phyloP scores from a whole-genome alignment of 2,329 filamentous ascomycete species.

The Incumbomyces lentus region DNA sequence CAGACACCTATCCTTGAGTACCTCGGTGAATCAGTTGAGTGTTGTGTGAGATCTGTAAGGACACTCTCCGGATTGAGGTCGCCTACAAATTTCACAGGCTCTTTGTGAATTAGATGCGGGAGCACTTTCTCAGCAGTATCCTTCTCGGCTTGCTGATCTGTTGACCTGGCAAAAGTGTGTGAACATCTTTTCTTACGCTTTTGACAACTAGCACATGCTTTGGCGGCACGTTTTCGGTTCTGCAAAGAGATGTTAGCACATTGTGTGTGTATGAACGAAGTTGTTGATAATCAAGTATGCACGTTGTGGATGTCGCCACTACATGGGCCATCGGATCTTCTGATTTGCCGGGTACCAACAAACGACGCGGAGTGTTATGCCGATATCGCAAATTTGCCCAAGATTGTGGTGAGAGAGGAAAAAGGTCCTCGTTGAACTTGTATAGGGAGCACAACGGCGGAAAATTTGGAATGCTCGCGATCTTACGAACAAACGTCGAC shows the following conservation, averaged over 20 bases:
- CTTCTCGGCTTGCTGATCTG: slow-evolving; percentile 18
- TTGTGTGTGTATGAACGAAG: no score
- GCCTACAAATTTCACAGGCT: slow-evolving; percentile 28
- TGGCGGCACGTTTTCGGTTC: slow-evolving; percentile 20
- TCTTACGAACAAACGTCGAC: no score
- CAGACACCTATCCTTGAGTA: slow-evolving; percentile 20
- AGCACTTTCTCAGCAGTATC: slow-evolving; percentile 17
- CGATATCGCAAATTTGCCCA: no score
- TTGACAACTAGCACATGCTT: slow-evolving; percentile 18
- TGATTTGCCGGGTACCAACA: no score
- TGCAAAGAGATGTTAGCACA: background rate
- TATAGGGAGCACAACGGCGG: background rate
- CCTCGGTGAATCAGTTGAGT: slow-evolving; percentile 12
- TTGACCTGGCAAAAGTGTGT: slow-evolving; percentile 19
- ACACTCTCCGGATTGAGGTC: slow-evolving; percentile 33
- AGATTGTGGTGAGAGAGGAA: no score
- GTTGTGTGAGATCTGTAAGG: slow-evolving; percentile 22
- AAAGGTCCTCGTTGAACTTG: background rate
- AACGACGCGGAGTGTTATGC: no score
- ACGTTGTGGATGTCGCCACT: no score
- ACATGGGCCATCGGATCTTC: no score
- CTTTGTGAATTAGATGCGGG: slow-evolving; percentile 20
- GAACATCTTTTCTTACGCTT: slow-evolving; percentile 21
- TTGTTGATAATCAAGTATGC: no score
- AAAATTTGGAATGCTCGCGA: no score